Conservation (phyloP, 306 rosid genomes). For the Cucurbita moschata region DNA sequence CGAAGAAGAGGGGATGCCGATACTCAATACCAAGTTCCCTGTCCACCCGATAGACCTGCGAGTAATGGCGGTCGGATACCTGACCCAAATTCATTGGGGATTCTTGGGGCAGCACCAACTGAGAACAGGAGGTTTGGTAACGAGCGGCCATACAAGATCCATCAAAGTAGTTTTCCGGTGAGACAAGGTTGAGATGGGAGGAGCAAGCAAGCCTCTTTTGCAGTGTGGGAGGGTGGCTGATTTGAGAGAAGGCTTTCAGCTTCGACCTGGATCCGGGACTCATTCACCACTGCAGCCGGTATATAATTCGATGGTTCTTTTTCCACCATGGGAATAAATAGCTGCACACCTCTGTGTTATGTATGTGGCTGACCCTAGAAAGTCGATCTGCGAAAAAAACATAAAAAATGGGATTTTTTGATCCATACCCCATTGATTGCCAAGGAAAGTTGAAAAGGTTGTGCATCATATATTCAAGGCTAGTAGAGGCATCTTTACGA, state of each 20-base stretch:
- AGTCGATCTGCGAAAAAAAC: slow-evolving; percentile 11
- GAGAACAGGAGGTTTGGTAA: slow-evolving; percentile 40
- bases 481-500: slow-evolving; percentile 7
- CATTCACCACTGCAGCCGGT: slow-evolving; percentile 34
- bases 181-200: slow-evolving; percentile 49
- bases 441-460: slow-evolving; percentile 10
- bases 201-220: slow-evolving; percentile 24
- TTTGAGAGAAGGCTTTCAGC: slow-evolving; percentile 25
- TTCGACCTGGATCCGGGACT: slow-evolving; percentile 12
- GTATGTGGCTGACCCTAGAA: slow-evolving; percentile 25
- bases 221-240: slow-evolving; percentile 21
- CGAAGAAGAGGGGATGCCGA: slow-evolving; percentile 66
- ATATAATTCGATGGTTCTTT: slow-evolving; percentile 45
- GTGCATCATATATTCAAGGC: neutral
- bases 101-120: slow-evolving; percentile 95
- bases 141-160: slow-evolving; percentile 54
- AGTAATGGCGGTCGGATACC: slow-evolving; percentile 37
- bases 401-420: slow-evolving; percentile 20
- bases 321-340: slow-evolving; percentile 56
- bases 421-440: slow-evolving; percentile 23
- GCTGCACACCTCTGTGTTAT: slow-evolving; percentile 31
- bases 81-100: slow-evolving; percentile 74
- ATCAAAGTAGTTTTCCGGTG: slow-evolving; percentile 51
- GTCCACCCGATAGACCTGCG: slow-evolving; percentile 40
- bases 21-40: slow-evolving; percentile 44